Conservation (phyloP, 805 yeast genomes). For the Clavispora santaluciae region DNA sequence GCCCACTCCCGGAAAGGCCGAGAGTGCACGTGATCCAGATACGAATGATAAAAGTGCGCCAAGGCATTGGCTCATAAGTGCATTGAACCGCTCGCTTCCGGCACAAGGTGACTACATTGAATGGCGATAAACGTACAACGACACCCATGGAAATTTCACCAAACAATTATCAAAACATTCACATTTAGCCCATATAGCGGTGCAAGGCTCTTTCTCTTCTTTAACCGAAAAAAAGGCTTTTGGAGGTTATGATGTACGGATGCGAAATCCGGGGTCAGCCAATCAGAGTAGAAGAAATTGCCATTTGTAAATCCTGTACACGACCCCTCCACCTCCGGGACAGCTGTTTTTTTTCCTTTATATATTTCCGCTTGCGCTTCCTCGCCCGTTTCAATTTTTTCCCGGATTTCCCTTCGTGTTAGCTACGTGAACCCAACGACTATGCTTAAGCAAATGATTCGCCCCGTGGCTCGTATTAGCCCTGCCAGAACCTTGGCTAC, state of each 20-base stretch:
- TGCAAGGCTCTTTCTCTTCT: too few species aligned
- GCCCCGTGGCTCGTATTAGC: constrained; percentile 12
- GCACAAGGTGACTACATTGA: not conserved
- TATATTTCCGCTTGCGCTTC: not conserved
- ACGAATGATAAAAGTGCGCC: not conserved
- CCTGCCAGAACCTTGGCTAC: constrained; percentile 26
- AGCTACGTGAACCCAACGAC: not conserved
- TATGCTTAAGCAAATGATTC: constrained; percentile 14
- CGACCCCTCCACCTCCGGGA: constrained; percentile 5
- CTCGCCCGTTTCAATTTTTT: not conserved
- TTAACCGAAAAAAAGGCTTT: not conserved
- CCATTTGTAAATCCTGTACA: constrained; percentile 15
- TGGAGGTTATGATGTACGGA: constrained; percentile 1
- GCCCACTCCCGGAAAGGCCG: not conserved
- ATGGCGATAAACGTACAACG: too few species aligned
- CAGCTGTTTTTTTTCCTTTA: constrained; percentile 1
- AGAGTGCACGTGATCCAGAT: not conserved
- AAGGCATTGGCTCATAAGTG: not conserved
- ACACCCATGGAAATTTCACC: too few species aligned
- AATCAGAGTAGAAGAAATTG: constrained; percentile 10
- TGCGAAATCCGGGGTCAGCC: constrained; percentile 17
- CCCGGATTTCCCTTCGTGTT: not conserved
- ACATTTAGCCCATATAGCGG: too few species aligned
- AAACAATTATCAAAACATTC: too few species aligned
- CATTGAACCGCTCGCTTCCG: not conserved